These are phyloP conservation scores for Phaffia rhodozyma DNA, from an alignment of 1,284 basidiomycete species.

Conservation along the genomic window DNA sequence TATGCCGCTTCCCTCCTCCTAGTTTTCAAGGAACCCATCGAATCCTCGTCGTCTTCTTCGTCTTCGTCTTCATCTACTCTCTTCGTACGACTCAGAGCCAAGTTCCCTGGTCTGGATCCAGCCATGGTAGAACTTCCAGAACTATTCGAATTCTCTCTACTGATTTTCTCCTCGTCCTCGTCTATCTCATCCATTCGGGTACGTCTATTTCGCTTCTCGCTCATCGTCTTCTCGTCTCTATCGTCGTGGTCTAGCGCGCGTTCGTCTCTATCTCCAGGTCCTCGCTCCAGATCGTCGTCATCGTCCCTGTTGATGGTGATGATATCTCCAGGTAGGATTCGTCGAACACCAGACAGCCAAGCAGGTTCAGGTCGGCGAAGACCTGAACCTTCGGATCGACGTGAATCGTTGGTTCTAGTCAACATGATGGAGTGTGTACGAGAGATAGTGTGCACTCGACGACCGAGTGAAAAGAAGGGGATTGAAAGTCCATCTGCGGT, in stretches of 20 bases:
- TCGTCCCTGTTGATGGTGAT: slow-evolving; percentile 73
- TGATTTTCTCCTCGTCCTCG: neutral
- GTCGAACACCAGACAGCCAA: slow-evolving; percentile 65
- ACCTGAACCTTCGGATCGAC: slow-evolving; percentile 3
- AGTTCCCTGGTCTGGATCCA: neutral
- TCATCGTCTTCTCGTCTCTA: slow-evolving; percentile 1
- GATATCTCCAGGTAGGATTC: slow-evolving; percentile 51
- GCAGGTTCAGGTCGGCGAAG: slow-evolving; percentile 39
- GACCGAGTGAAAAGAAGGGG: slow-evolving; percentile 78
- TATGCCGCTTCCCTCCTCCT: slow-evolving; percentile 31
- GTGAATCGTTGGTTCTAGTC: slow-evolving; percentile 27
- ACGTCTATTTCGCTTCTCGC: neutral
- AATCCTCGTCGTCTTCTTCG: slow-evolving; percentile 26
- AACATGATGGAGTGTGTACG: slow-evolving; percentile 48
- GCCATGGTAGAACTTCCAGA: slow-evolving; percentile 11
- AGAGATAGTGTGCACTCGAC: slow-evolving; percentile 74
- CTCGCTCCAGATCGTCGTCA: slow-evolving; percentile 39
- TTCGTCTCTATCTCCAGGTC: slow-evolving; percentile 21
- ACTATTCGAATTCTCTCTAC: neutral
- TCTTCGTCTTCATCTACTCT: slow-evolving; percentile 2
- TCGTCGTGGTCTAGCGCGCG: slow-evolving; percentile 1
- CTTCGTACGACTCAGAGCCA: slow-evolving; percentile 1
- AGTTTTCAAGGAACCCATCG: slow-evolving; percentile 20
- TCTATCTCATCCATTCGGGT: neutral
- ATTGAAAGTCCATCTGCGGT: slow-evolving; percentile 73